Evolutionary conservation across 2,329 filamentous ascomycete species (phyloP).

Genomic region (Fusarium protoensiforme): DNA sequence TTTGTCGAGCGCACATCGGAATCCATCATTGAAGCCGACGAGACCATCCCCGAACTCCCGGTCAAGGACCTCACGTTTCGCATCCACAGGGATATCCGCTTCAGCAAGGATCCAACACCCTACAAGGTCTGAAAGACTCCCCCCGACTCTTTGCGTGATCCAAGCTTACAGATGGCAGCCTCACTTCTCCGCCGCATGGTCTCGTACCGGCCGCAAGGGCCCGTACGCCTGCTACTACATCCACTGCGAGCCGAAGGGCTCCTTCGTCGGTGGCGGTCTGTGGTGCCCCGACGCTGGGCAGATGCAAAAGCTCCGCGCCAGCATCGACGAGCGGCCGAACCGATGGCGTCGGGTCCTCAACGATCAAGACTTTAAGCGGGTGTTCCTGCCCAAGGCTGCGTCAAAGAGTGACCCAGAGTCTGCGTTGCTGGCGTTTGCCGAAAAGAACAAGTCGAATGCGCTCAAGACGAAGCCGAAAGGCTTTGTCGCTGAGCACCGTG

Average conservation of each 20-base stretch:
- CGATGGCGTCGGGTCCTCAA: conserved; percentile 76
- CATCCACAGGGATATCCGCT: conserved; percentile 88
- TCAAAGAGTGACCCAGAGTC: conserved; percentile 56
- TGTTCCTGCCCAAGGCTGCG: conserved; percentile 67
- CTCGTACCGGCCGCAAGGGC: conserved; percentile 86
- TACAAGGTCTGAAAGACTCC: conserved; percentile 75
- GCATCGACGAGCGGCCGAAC: conserved; percentile 78
- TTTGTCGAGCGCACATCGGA: conserved; percentile 80
- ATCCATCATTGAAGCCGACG: conserved; percentile 77
- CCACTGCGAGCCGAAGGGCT: conserved; percentile 78
- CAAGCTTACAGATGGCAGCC: conserved; percentile 58
- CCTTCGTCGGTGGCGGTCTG: conserved; percentile 83
- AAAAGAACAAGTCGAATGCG: conserved; percentile 76
- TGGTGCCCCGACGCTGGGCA: conserved; percentile 80
- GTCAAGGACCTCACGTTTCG: conserved; percentile 88
- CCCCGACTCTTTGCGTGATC: not conserved
- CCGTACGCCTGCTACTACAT: conserved; percentile 91
- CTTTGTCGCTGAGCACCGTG: conserved; percentile 77
- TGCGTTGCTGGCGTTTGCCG: conserved; percentile 76
- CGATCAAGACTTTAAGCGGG: conserved; percentile 68
- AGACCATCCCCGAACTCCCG: conserved; percentile 87
- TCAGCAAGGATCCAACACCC: conserved; percentile 84
- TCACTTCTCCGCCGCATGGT: conserved; percentile 88
- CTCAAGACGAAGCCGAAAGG: conserved; percentile 91
- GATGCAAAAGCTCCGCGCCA: conserved; percentile 75